Conservation (phyloP, 176 grass and related monocot genomes). For the Ensete glaucum region DNA sequence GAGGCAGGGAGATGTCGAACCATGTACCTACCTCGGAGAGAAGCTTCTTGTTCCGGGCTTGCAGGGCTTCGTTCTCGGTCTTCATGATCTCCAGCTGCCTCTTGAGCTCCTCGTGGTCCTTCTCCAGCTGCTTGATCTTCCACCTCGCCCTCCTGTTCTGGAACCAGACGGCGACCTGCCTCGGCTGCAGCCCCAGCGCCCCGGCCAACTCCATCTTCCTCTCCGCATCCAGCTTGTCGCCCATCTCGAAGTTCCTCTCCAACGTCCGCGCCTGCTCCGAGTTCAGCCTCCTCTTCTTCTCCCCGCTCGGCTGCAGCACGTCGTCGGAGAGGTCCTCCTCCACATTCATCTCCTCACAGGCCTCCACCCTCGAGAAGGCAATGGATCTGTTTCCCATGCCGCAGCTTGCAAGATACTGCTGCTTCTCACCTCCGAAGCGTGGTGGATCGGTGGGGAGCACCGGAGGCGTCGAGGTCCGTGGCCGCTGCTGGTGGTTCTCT, state of each 20-base stretch:
- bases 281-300: constrained; percentile 9
- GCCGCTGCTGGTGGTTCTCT: background rate
- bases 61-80: background rate
- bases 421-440: no score
- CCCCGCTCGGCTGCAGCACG: background rate
- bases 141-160: constrained; percentile 16
- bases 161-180: constrained; percentile 16
- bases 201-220: constrained; percentile 3
- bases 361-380: no score
- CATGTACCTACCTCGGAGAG: background rate
- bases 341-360: background rate
- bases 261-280: constrained; percentile 10
- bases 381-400: no score
- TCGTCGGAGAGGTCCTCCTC: constrained; percentile 5
- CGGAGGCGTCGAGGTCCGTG: background rate
- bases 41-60: constrained; percentile 14
- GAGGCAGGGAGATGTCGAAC: no score
- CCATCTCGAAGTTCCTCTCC: constrained; percentile 14
- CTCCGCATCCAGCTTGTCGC: constrained; percentile 8
- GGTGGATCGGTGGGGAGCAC: no score
- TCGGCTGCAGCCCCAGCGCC: constrained; percentile 4
- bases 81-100: constrained; percentile 3
- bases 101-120: background rate
- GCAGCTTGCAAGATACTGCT: no score
- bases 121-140: constrained; percentile 18